Conservation (phyloP, 2,329 filamentous ascomycete species). For the Lachnellula occidentalis region DNA sequence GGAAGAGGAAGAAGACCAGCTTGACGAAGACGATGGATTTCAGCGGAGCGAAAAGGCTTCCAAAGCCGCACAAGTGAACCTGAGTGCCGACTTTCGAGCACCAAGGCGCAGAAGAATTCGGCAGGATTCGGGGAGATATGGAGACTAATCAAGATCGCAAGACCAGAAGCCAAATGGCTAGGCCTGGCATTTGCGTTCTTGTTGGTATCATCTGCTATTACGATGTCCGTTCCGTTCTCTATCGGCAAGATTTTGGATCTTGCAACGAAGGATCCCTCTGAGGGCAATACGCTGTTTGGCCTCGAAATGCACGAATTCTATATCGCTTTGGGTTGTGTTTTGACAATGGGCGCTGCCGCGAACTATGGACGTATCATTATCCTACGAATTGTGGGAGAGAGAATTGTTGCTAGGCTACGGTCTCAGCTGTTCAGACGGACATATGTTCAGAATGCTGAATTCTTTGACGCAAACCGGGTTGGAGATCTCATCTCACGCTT, state of each 20-base stretch:
- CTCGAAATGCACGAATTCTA: constrained; percentile 86
- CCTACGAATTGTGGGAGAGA: constrained; percentile 87
- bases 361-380: constrained; percentile 95
- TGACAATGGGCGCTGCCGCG: constrained; percentile 78
- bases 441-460: constrained; percentile 95
- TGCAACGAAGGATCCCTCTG: constrained; percentile 66
- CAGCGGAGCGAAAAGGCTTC: constrained; percentile 75
- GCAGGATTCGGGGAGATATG: constrained; percentile 72
- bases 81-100: constrained; percentile 85
- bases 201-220: constrained; percentile 83
- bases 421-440: constrained; percentile 88
- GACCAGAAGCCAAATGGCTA: constrained; percentile 75
- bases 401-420: constrained; percentile 84
- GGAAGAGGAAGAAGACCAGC: constrained; percentile 37
- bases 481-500: constrained; percentile 94
- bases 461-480: constrained; percentile 96
- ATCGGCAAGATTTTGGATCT: constrained; percentile 94
- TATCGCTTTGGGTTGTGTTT: constrained; percentile 65
- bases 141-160: constrained; percentile 83
- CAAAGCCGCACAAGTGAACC: constrained; percentile 81
- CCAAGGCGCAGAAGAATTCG: constrained; percentile 48
- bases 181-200: constrained; percentile 76
- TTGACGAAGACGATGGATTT: constrained; percentile 54
- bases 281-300: constrained; percentile 71
- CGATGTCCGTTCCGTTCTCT: constrained; percentile 94